Percentiles rank a stretch among this genome's conserved stretches.
Evolutionary conservation across 805 yeast species (phyloP).

Genomic region (Sugiyamaella marilandica): DNA sequence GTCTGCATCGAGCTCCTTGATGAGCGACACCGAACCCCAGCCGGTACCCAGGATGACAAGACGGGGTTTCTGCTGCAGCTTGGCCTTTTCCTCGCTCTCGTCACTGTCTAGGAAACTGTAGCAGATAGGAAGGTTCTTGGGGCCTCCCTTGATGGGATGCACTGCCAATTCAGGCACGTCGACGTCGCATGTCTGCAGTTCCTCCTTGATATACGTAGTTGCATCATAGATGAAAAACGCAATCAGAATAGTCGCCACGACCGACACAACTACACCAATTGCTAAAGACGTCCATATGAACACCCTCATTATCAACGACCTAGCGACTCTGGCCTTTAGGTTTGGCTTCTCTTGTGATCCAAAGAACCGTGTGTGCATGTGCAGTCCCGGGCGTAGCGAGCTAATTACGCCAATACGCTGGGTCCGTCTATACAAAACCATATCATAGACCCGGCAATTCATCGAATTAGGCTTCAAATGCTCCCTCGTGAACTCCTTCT

Average conservation of each 20-base stretch:
- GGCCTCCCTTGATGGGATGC: slow-evolving; percentile 58
- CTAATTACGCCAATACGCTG: too few relatives aligned
- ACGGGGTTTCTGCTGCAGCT: slow-evolving; percentile 41
- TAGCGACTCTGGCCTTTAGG: not conserved
- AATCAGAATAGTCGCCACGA: slow-evolving; percentile 28
- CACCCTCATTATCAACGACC: slow-evolving; percentile 6
- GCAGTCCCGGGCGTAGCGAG: too few relatives aligned
- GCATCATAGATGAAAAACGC: slow-evolving; percentile 61
- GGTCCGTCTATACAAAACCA: too few relatives aligned
- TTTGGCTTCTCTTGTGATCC: too few relatives aligned
- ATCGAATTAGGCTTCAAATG: too few relatives aligned
- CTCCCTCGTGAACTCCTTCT: too few relatives aligned
- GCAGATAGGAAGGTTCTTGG: slow-evolving; percentile 63
- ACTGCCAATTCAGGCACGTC: slow-evolving; percentile 50
- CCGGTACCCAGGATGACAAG: slow-evolving; percentile 64
- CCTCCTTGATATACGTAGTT: slow-evolving; percentile 47
- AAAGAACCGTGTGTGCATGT: too few relatives aligned
- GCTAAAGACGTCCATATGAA: slow-evolving; percentile 17
- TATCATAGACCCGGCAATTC: too few relatives aligned
- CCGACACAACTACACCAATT: slow-evolving; percentile 18
- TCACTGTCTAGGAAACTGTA: slow-evolving; percentile 52
- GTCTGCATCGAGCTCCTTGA: slow-evolving; percentile 47
- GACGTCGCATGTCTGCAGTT: slow-evolving; percentile 29
- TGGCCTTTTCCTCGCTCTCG: slow-evolving; percentile 39
- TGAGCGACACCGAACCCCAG: slow-evolving; percentile 63